Conservation (phyloP, 2,329 filamentous ascomycete genomes). For the Alternaria novae-zelandiae region DNA sequence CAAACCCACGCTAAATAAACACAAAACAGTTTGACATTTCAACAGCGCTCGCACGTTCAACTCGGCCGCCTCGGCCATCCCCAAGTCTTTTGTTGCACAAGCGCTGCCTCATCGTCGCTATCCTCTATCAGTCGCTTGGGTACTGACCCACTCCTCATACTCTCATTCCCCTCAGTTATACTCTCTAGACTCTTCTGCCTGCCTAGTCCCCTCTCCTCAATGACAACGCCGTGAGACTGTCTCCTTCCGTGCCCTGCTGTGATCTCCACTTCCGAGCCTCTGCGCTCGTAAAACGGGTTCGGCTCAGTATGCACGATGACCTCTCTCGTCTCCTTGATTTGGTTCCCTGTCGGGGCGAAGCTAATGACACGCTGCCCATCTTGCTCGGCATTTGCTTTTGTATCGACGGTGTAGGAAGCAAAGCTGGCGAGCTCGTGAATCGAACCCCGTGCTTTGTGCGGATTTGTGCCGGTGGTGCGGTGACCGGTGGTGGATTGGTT, state of each 20-base stretch:
- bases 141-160: constrained; percentile 23
- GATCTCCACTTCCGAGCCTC: constrained; percentile 16
- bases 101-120: constrained; percentile 33
- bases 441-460: constrained; percentile 15
- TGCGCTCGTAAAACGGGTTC: constrained; percentile 23
- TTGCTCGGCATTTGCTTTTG: constrained; percentile 3
- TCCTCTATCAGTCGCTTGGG: constrained; percentile 19
- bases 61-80: constrained; percentile 11
- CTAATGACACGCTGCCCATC: constrained; percentile 19
- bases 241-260: constrained; percentile 4
- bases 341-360: constrained; percentile 33
- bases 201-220: constrained; percentile 12
- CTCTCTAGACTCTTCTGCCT: constrained; percentile 31
- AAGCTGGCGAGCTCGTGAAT: constrained; percentile 36
- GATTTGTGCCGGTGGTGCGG: constrained; percentile 4
- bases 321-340: constrained; percentile 42
- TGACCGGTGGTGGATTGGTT: constrained; percentile 28
- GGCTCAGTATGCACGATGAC: constrained; percentile 33
- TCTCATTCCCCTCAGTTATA: constrained; percentile 30
- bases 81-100: constrained; percentile 19
- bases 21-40: background rate
- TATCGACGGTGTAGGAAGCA: constrained; percentile 24
- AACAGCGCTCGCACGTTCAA: background rate
- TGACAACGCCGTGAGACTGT: constrained; percentile 11
- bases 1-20: background rate